phyloP scores from a whole-genome alignment of 768 basidiomycete genomes.

The Panus rudis region DNA sequence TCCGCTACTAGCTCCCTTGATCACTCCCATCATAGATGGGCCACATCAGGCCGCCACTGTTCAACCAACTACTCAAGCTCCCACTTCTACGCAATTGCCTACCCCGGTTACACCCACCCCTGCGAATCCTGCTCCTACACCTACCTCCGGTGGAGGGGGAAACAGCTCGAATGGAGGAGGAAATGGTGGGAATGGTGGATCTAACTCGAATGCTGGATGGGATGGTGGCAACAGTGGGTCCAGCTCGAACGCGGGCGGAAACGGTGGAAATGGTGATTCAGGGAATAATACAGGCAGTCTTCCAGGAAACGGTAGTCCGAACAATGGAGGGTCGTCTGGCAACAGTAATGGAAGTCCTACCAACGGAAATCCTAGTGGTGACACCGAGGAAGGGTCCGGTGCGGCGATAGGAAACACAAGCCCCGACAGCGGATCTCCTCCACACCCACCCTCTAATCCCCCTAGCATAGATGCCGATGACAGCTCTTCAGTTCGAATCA shows the following conservation, averaged over 20 bases:
- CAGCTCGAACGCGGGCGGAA: neutral
- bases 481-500: too few species aligned
- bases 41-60: neutral
- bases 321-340: too few species aligned
- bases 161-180: slow-evolving; percentile 2
- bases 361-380: too few species aligned
- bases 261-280: too few species aligned
- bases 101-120: slow-evolving; percentile 1
- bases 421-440: too few species aligned
- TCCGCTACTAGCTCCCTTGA: slow-evolving; percentile 29
- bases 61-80: neutral
- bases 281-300: too few species aligned
- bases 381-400: too few species aligned
- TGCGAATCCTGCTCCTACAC: neutral
- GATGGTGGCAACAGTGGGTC: slow-evolving; percentile 1
- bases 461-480: too few species aligned
- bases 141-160: slow-evolving; percentile 1
- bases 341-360: too few species aligned
- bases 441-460: too few species aligned
- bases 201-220: neutral
- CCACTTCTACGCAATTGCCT: neutral
- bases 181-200: slow-evolving; percentile 1
- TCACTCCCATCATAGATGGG: slow-evolving; percentile 22
- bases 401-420: too few species aligned
- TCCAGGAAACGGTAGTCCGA: too few species aligned